These are phyloP conservation scores for Clarireedia paspali DNA, from an alignment of 2,329 filamentous ascomycete species.

Conservation along the genomic window DNA sequence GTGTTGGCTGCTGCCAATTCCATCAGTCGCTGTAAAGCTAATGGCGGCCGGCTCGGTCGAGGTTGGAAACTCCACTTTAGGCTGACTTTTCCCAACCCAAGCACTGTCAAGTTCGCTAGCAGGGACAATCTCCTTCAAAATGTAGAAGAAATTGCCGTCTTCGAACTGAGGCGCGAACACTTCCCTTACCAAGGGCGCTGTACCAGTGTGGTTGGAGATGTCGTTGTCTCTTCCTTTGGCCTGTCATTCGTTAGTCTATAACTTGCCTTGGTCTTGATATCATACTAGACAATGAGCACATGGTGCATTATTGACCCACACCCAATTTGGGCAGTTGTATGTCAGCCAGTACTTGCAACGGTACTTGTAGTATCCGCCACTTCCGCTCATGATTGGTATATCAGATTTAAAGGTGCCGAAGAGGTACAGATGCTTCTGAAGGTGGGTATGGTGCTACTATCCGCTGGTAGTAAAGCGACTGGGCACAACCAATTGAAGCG, in stretches of 20 bases:
- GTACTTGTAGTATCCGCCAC: slow-evolving; percentile 39
- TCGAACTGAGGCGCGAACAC: slow-evolving; percentile 39
- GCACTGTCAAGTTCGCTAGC: slow-evolving; percentile 24
- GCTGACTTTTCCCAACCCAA: slow-evolving; percentile 24
- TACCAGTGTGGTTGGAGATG: not conserved
- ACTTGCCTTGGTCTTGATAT: slow-evolving; percentile 7
- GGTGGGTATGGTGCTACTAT: slow-evolving; percentile 19
- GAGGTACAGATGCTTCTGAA: not conserved
- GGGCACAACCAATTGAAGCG: not conserved
- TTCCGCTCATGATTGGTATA: slow-evolving; percentile 24
- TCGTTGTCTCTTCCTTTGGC: slow-evolving; percentile 41
- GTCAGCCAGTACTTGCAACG: slow-evolving; percentile 48
- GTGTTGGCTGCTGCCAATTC: slow-evolving; percentile 6
- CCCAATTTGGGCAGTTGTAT: slow-evolving; percentile 46
- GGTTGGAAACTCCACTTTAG: slow-evolving; percentile 15
- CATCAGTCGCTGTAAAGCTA: slow-evolving; percentile 15
- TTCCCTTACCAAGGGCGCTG: slow-evolving; percentile 31
- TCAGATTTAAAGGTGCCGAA: not conserved
- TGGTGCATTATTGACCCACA: slow-evolving; percentile 43
- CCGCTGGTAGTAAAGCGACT: slow-evolving; percentile 27
- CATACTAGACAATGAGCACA: slow-evolving; percentile 45
- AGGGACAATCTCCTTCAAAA: slow-evolving; percentile 39
- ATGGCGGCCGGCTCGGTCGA: slow-evolving; percentile 18
- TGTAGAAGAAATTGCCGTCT: slow-evolving; percentile 40
- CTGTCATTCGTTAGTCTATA: slow-evolving; percentile 27